A percentile compares a stretch with the other conserved stretches of the same genome.
Evolutionary conservation across 2,329 filamentous ascomycete species (phyloP).

Genomic region (Sporothrix brunneoviolacea): DNA sequence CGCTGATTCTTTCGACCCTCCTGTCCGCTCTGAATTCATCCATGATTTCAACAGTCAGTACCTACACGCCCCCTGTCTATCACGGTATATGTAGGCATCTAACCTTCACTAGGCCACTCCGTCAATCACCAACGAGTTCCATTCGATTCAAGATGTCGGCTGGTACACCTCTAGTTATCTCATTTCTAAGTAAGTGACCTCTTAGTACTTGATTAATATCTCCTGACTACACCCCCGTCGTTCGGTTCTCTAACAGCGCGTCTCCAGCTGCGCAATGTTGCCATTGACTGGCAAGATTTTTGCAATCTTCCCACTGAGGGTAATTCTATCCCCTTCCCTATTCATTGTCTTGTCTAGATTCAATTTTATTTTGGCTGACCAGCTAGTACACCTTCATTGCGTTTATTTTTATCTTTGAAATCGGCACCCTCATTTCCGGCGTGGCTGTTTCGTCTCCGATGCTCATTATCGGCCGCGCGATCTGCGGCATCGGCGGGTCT

Average conservation of each 20-base stretch:
- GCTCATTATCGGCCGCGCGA: slow-evolving; percentile 46
- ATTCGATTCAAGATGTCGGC: slow-evolving; percentile 41
- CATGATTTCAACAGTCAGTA: slow-evolving; percentile 13
- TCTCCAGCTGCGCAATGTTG: slow-evolving; percentile 33
- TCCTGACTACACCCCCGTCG: too few species aligned
- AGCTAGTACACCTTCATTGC: slow-evolving; percentile 32
- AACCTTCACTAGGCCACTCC: slow-evolving; percentile 8
- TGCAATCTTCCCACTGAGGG: slow-evolving; percentile 43
- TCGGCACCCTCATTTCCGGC: slow-evolving; percentile 32
- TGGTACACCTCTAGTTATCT: slow-evolving; percentile 48
- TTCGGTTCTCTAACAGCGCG: too few species aligned
- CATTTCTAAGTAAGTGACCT: slow-evolving; percentile 31
- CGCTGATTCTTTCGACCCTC: slow-evolving; percentile 1
- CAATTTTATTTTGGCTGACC: too few species aligned
- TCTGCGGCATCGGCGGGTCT: slow-evolving; percentile 45
- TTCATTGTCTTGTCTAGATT: too few species aligned
- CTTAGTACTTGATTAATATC: background rate
- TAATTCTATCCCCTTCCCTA: background rate
- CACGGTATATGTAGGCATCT: background rate
- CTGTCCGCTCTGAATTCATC: slow-evolving; percentile 12
- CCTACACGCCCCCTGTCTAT: background rate
- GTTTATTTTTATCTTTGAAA: slow-evolving; percentile 28
- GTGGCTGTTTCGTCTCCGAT: slow-evolving; percentile 39
- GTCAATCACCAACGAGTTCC: slow-evolving; percentile 40
- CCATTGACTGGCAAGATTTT: slow-evolving; percentile 45